A percentile compares a stretch with the other conserved stretches of the same genome.
Evolutionary conservation across 176 grass and related monocot genomes (phyloP).

Genomic region (Oryza punctata): DNA sequence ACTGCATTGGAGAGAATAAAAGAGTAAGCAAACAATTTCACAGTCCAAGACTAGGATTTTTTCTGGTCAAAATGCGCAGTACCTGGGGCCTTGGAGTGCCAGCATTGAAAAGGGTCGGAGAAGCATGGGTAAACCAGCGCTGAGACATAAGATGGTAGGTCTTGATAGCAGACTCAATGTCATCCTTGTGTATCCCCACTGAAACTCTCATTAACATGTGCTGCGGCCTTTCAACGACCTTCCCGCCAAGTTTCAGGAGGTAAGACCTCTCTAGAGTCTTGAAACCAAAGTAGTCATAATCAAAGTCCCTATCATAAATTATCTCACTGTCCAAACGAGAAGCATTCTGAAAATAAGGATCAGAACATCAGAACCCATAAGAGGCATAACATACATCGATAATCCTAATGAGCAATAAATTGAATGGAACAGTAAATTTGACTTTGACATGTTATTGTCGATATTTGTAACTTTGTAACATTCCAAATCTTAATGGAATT

Average conservation of each 20-base stretch:
- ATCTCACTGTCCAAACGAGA: conserved; percentile 87
- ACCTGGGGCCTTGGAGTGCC: conserved; percentile 92
- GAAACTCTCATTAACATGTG: conserved; percentile 99
- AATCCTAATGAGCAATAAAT: neutral
- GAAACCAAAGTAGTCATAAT: conserved; percentile 97
- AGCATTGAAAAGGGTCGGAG: conserved; percentile 88
- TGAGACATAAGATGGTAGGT: conserved; percentile 96
- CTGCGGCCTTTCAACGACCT: conserved; percentile 77
- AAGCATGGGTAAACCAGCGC: conserved; percentile 97
- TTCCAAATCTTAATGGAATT: too few relatives aligned
- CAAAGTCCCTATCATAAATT: conserved; percentile 97
- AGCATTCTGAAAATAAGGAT: conserved; percentile 67
- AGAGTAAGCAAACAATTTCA: conserved; percentile 21
- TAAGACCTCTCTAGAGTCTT: conserved; percentile 97
- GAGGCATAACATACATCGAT: neutral
- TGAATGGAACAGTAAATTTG: conserved; percentile 14
- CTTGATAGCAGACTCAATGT: conserved; percentile 76
- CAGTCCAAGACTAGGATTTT: neutral
- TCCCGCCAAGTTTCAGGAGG: conserved; percentile 70
- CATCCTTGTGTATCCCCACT: conserved; percentile 93
- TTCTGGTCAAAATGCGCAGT: neutral
- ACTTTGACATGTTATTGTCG: too few relatives aligned
- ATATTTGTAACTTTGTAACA: too few relatives aligned
- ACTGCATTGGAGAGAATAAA: conserved; percentile 41
- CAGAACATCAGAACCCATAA: neutral